A percentile compares a stretch with the other conserved stretches of the same genome.
phyloP scores from a whole-genome alignment of 1,284 basidiomycete species.

The Sparassis latifolia region DNA sequence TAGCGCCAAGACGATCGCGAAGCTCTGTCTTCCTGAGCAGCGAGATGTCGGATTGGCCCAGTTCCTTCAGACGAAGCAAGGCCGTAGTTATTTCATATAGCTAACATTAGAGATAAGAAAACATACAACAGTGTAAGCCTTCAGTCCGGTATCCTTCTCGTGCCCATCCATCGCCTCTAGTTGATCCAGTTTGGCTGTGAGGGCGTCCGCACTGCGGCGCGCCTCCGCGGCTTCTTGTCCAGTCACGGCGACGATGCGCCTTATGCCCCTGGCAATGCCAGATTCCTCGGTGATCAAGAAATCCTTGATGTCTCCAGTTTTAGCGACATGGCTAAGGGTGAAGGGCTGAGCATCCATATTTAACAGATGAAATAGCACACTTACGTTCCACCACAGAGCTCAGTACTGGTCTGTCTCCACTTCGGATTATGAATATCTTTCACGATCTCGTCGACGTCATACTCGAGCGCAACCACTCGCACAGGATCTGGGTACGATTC shows the following conservation, averaged over 20 bases:
- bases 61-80: slow-evolving; percentile 46
- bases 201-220: slow-evolving; percentile 61
- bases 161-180: slow-evolving; percentile 67
- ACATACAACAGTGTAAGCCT: slow-evolving; percentile 73
- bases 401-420: slow-evolving; percentile 88
- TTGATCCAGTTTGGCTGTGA: slow-evolving; percentile 59
- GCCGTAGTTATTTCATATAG: too few relatives aligned
- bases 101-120: not conserved
- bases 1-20: slow-evolving; percentile 64
- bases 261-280: slow-evolving; percentile 97
- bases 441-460: slow-evolving; percentile 80
- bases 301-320: slow-evolving; percentile 94
- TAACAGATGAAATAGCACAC: slow-evolving; percentile 24
- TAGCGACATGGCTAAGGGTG: slow-evolving; percentile 72
- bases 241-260: slow-evolving; percentile 91
- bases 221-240: slow-evolving; percentile 89
- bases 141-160: slow-evolving; percentile 82
- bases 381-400: slow-evolving; percentile 98
- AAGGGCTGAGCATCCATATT: not conserved
- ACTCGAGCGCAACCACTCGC: slow-evolving; percentile 88
- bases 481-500: slow-evolving; percentile 98
- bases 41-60: slow-evolving; percentile 88
- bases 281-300: slow-evolving; percentile 94
- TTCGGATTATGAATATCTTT: slow-evolving; percentile 83
- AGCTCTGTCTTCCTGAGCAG: slow-evolving; percentile 79